A percentile compares a stretch with the other conserved stretches of the same genome.
phyloP scores from a whole-genome alignment of 1,284 basidiomycete species.

The Moniliophthora roreri region DNA sequence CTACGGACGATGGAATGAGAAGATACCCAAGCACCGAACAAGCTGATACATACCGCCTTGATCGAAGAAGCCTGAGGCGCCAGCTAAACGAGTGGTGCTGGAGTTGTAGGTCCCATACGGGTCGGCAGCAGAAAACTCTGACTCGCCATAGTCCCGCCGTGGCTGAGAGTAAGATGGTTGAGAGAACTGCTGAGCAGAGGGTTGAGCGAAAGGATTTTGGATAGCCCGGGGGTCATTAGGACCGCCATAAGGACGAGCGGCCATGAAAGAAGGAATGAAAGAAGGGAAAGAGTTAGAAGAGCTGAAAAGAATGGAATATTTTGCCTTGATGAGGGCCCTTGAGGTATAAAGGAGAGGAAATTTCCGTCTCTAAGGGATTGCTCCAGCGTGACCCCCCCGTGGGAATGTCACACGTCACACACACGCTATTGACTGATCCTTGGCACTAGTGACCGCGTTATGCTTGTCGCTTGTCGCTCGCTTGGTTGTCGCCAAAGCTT shows the following conservation, averaged over 20 bases:
- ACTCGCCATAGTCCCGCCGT: slow-evolving; percentile 40
- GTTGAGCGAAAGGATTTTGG: slow-evolving; percentile 29
- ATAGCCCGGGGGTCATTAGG: slow-evolving; percentile 26
- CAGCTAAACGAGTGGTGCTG: slow-evolving; percentile 56
- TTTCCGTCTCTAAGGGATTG: too few relatives aligned
- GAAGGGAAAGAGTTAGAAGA: slow-evolving; percentile 20
- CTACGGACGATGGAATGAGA: not conserved
- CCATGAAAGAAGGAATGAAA: slow-evolving; percentile 30
- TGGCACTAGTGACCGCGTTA: too few relatives aligned
- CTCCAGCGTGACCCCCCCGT: too few relatives aligned
- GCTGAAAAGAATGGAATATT: slow-evolving; percentile 15
- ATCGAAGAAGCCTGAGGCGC: slow-evolving; percentile 48
- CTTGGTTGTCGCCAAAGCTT: slow-evolving; percentile 16
- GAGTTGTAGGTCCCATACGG: slow-evolving; percentile 53
- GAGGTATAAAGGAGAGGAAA: not conserved
- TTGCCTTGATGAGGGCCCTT: not conserved
- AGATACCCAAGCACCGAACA: not conserved
- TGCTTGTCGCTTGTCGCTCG: not conserved
- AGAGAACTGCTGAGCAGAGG: slow-evolving; percentile 25
- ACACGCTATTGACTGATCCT: too few relatives aligned
- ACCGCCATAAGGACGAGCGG: slow-evolving; percentile 19
- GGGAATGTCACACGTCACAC: too few relatives aligned
- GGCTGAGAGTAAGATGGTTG: slow-evolving; percentile 28
- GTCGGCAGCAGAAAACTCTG: slow-evolving; percentile 52
- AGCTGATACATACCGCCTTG: slow-evolving; percentile 29